Base-by-base conservation (phyloP, 2,329 filamentous ascomycete genomes). In the Penicillium sp. region DNA sequence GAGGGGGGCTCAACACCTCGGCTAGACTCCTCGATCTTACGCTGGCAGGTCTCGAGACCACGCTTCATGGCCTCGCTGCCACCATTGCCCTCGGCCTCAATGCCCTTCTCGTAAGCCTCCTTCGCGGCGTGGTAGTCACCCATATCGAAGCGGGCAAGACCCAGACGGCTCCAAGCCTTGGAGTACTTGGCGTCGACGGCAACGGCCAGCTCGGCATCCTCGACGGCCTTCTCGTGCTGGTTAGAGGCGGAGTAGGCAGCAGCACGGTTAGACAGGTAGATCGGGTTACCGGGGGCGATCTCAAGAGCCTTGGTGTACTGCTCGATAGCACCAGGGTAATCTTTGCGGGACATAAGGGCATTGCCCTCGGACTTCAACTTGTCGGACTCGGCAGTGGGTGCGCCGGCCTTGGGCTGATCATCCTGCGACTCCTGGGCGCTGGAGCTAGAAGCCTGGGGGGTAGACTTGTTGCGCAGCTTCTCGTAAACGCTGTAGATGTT, bases 21-120 rank as follows among this genome's bases (percentile, higher is more conserved):
- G 61, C 85, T 87, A 69, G 93, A 85, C 76, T 96, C 92, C 62
- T 93, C 91, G 46, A 96, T 88, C 68, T 90, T 86, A 69, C 87
- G 87, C 83, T 90, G 95, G 52, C 93, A 93, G 16, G 95, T 98
- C 84, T 98, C 93, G 72, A 85, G 95, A 21, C 95, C 95, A 79
- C 93, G 96, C 82, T 92, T 93, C 95, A 98, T 98, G 59, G 93
- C 92, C 16, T 98, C 93, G 66, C 90, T 96, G 60, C 95, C 95
- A 53, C 95, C 95, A 71, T 87, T 95, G 51, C 95, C 93, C 77
- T 99, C 95, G 63, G 91, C 85, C 73, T 96, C 90, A 71, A 99
- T 98, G 52, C 95, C 95, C 74, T 90, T 86, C 76, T 88, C 81
- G 78, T 99, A 99, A 19, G 95, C 95, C 68, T 98, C 93, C 88